Base-by-base conservation (phyloP, 192 early-diverging fungal species). In the Lunasporangiospora selenospora region DNA sequence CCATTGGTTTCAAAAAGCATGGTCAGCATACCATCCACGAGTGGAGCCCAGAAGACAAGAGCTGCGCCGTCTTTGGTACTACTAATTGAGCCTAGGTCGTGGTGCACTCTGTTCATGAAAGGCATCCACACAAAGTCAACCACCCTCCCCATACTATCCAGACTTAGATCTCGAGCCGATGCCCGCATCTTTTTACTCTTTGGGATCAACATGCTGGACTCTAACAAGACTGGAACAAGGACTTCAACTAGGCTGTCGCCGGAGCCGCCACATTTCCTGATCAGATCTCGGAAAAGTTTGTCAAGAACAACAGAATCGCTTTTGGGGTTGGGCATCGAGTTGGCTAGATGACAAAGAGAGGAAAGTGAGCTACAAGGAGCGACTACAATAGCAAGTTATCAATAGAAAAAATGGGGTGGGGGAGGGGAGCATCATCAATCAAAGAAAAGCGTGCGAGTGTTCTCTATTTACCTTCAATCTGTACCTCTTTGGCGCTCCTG, bases 91-190 rank as follows among this genome's bases (percentile, higher is more conserved):
- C 21, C 29, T 6, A 73, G 27, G 16, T 62, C 59, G 8, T 19
- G 15, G 27, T 51, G 40, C 40, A 73, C 18, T 12, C 47, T 56
- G 10, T 36, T 57, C 67, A 73, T 51, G 32, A 73, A n/a, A 12
- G 67, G 67, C 67, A 73, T 62, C 67, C 67, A 73, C 30, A 59
- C 62, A n/a, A 45, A 24, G 8, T 63, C 60, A 11, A 73, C 67
- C 53, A 73, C 52, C 16, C 67, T 12, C 0, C 48, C 60, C 16
- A 52, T 38, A 37, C 39, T 73, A 27, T 58, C 48, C 26, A 73
- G 54, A 30, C 34, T 73, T 43, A 73, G 32, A 31, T 73, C 67
- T 21, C 67, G 32, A 21, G 32, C 40, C 0, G 67, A 55, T 0
- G 59, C 42, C 11, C 67, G 21, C 46, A 50, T 57, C 21, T 63